A percentile compares a stretch with the other conserved stretches of the same genome.
These are phyloP conservation scores for Nematocida sp. DNA, from an alignment of 371 early-diverging fungal genomes.

Conservation along the genomic window DNA sequence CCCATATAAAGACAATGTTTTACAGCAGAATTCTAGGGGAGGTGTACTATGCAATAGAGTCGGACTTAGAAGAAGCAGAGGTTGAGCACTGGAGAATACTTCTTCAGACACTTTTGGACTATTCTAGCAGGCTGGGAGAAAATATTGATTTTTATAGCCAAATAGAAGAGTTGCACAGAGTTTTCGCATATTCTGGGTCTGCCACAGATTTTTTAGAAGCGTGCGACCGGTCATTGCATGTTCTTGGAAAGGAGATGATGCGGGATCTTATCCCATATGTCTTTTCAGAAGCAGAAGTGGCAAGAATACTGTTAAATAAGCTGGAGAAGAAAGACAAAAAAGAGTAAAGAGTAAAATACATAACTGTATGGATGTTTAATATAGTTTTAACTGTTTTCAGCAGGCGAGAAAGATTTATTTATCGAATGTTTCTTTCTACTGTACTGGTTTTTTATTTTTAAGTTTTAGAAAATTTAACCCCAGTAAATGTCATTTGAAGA, in stretches of 20 bases:
- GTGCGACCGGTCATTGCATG: not conserved
- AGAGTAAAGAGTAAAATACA: constrained; percentile 5
- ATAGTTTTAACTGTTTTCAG: not conserved
- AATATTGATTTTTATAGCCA: not conserved
- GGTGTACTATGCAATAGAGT: not conserved
- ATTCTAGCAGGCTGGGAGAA: not conserved
- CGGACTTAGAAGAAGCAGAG: not conserved
- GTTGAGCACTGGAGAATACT: constrained; percentile 13
- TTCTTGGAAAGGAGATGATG: not conserved
- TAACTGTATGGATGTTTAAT: not conserved
- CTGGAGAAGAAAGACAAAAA: constrained; percentile 33
- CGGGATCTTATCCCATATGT: constrained; percentile 12
- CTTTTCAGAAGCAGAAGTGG: not conserved
- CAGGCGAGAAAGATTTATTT: not conserved
- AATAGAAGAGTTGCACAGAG: not conserved
- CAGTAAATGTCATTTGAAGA: constrained; percentile 48
- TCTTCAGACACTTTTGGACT: not conserved
- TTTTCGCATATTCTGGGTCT: not conserved
- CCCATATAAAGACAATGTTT: constrained; percentile 23
- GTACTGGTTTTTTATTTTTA: constrained; percentile 23
- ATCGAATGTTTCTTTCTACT: not conserved
- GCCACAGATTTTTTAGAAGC: constrained; percentile 11
- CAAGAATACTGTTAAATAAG: not conserved
- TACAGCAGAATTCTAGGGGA: constrained; percentile 6
- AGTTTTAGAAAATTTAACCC: constrained; percentile 47